Percentiles rank a stretch among this genome's conserved stretches.
Evolutionary conservation across 768 basidiomycete species (phyloP).

Genomic region (Infundibulicybe gibba): DNA sequence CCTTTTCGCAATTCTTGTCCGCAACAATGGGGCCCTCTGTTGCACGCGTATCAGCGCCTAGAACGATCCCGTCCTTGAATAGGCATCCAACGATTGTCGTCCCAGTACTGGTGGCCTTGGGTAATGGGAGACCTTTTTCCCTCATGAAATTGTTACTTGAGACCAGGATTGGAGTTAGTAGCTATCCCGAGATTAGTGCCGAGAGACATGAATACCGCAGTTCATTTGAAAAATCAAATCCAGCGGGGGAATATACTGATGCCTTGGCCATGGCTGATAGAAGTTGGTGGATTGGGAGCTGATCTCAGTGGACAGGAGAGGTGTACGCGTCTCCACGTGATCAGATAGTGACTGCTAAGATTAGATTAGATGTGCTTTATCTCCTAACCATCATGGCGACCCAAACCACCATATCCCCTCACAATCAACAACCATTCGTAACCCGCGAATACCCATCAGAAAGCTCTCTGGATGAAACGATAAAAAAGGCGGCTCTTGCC

Average conservation of each 20-base stretch:
- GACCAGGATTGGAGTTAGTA: background rate
- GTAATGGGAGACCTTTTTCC: conserved; percentile 67
- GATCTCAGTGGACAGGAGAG: background rate
- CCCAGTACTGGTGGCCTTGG: conserved; percentile 88
- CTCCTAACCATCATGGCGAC: conserved; percentile 25
- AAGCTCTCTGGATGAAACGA: conserved; percentile 55
- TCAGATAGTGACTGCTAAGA: conserved; percentile 1
- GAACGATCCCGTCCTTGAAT: conserved; percentile 87
- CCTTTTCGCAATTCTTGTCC: conserved; percentile 99
- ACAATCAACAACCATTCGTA: conserved; percentile 67
- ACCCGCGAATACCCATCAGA: conserved; percentile 62
- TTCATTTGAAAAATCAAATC: conserved; percentile 80
- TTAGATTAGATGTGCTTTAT: conserved; percentile 16
- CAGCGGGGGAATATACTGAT: conserved; percentile 47
- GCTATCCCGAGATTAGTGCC: background rate
- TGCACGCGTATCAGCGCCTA: conserved; percentile 96
- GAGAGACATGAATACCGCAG: conserved; percentile 41
- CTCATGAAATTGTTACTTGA: conserved; percentile 69
- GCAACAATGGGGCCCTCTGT: conserved; percentile 94
- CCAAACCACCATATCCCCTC: conserved; percentile 86
- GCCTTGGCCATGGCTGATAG: conserved; percentile 38
- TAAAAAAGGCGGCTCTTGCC: conserved; percentile 55
- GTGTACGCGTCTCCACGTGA: conserved; percentile 29
- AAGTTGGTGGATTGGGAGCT: conserved; percentile 1
- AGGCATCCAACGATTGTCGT: conserved; percentile 98